Base-by-base conservation (phyloP, 2,329 filamentous ascomycete genomes). In the Aplosporella prunicola region DNA sequence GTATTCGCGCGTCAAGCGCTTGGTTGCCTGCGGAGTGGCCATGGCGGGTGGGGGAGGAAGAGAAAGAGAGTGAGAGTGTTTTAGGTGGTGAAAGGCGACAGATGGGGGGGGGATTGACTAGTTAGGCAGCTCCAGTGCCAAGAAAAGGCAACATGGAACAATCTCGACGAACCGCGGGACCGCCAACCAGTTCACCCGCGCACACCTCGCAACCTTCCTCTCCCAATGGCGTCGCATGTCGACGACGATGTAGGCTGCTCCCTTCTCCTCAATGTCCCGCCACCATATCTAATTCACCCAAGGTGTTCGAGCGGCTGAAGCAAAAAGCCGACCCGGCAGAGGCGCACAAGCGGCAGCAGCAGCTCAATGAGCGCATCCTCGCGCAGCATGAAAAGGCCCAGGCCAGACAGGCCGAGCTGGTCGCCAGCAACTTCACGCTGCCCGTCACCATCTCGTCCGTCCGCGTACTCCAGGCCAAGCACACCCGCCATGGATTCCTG, bases 371-470 rank as follows among this genome's bases (percentile, higher is more conserved):
- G 50, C 68, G 73, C 34, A 62, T 75, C 15, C 62, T 69, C 46
- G 64, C 66, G 17, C 74, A 78, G 43, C 71, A 76, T 45, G 66
- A 74, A 47, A 76, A 75, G 55, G 72, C 76, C 14, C 77, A 83
- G 53, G 59, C 71, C 47, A 68, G 78, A 39, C 67, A 82, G 39
- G 69, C 67, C 24, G 76, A 83, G 56, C 60, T 86, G 63, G 36
- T 37, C 52, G 74, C 78, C 47, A 75, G 82, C 61, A 93, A 96
- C 59, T 80, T 82, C 47, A 84, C 84, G 28, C 76, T 91, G 41
- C 89, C 91, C 26, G 84, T 91, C 51, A 85, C 86, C 10, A 80
- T 98, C 56, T 84, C 84, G 50, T 83, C 85, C 29, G 75, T 98
- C 55, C 78, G 82, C 50, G 71, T 98, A 43, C 76, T 93, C 44